Base-by-base conservation (phyloP, 257 asterid species). In the Solanum rostratum region DNA sequence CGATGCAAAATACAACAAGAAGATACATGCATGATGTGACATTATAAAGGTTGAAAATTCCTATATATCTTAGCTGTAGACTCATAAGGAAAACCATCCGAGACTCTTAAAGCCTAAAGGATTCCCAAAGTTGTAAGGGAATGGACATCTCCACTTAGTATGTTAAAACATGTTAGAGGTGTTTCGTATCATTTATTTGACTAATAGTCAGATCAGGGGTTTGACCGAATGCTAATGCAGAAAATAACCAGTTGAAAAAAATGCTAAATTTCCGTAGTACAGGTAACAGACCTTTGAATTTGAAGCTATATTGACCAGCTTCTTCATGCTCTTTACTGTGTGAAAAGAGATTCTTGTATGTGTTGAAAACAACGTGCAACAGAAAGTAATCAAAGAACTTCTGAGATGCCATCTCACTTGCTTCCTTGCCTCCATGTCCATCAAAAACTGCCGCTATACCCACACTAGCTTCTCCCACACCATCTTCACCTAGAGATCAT, bases 341-440 rank as follows among this genome's bases (percentile, higher is more conserved):
- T 24, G 85, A 82, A 53, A 84, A 86, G 57, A 84, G 85, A 78
- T 71, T 88, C 83, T 87, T 84, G 90, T 90, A 90, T 55, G 89
- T 84, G 84, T 79, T 84, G 87, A 92, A 92, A 69, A 86, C 84
- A 59, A 59, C 90, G 87, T 95, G 88, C 84, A 89, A 59, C 53
- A 65, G 82, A 89, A 92, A 87, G 84, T 93, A 93, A 88, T 84
- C 88, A 65, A 87, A 52, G n/a, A 93, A 83, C 84, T 76, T 91
- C 54, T 78, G 80, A 27, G 97, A 95, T 82, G 97, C 96, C 92
- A 92, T 80, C 81, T 91, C 94, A 90, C 97, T 91, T 27, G 94
- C 97, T 91, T 95, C 95, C 22, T 84, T 65, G 49, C 98, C 98
- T 80, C 92, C 95, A 85, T 93, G 98, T 69, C 98, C 98, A 90